phyloP scores from a whole-genome alignment of 1,284 basidiomycete species.

The Marasmius fiardii region DNA sequence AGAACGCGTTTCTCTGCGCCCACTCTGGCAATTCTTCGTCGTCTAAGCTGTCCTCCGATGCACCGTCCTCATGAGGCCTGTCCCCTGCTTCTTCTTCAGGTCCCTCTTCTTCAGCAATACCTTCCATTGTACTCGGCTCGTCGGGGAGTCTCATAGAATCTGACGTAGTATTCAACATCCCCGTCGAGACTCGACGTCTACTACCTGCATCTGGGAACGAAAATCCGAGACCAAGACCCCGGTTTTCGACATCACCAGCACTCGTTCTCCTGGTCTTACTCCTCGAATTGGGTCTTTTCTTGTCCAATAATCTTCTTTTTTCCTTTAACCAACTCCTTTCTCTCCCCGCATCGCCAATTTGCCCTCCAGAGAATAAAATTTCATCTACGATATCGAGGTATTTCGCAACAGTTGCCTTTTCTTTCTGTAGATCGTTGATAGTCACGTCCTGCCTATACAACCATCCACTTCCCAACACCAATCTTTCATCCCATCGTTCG shows the following conservation, averaged over 20 bases:
- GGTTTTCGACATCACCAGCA: conserved; percentile 38
- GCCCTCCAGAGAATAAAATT: conserved; percentile 60
- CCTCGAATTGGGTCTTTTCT: conserved; percentile 28
- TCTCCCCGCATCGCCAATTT: conserved; percentile 36
- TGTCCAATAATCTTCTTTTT: conserved; percentile 39
- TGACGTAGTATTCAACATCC: conserved; percentile 46
- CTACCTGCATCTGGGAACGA: conserved; percentile 22
- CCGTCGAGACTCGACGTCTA: conserved; percentile 52
- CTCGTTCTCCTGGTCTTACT: conserved; percentile 49
- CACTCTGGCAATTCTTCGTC: conserved; percentile 72
- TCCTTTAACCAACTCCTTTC: conserved; percentile 59
- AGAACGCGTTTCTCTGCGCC: conserved; percentile 60
- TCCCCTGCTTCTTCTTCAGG: conserved; percentile 31
- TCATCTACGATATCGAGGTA: conserved; percentile 76
- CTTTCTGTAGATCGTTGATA: conserved; percentile 51
- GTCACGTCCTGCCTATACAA: conserved; percentile 67
- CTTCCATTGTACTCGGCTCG: conserved; percentile 54
- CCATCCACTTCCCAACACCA: conserved; percentile 77
- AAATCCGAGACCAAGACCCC: conserved; percentile 16
- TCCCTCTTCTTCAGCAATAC: conserved; percentile 48
- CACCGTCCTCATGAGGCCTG: conserved; percentile 6
- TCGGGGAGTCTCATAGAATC: conserved; percentile 46
- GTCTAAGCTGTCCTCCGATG: conserved; percentile 42
- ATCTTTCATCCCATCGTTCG: conserved; percentile 74
- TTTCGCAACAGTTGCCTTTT: conserved; percentile 49